Base-by-base conservation (phyloP, 2,329 filamentous ascomycete genomes). In the Penicillium corylophilum region DNA sequence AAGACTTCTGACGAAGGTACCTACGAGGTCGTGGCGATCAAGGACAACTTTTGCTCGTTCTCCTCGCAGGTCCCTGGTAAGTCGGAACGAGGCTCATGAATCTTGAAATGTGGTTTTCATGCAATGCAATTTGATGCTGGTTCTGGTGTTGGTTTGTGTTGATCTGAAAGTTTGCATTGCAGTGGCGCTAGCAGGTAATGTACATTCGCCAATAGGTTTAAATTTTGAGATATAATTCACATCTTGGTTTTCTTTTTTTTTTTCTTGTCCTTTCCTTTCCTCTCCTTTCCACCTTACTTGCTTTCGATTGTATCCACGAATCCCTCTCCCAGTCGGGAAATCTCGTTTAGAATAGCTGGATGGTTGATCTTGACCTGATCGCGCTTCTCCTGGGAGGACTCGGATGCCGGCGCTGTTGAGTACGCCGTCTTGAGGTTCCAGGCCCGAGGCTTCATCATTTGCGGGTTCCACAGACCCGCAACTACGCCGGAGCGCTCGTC, bases 1-100 rank as follows among this genome's bases (percentile, higher is more conserved):
- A 86, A 86, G 63, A 91, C 92, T 23, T 91, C 87, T 62, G 89
- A 96, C 68, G 94, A 97, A 78, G 94, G 94, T 44, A 96, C 91
- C 60, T 99, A 99, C 68, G 94, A 99, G 75, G 93, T 99, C 16
- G 89, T 97, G 26, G 87, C 90, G 10, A 96, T 99, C 73, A 95
- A 95, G 78, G 94, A 99, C 73, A 85, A 85, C 65, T 95, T 84
- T 75, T 99, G 94, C 70, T 86, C 90, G 23, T 96, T 95, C 72
- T 89, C 89, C 41, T 93, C 86, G 54, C 82, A 86, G 66, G 81
- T 83, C 58, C 73, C 79, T 35, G 77, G 77, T 46, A 80, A 77
- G 57, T 64, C 64, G 31, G 70, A 73, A 53, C 66, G 64, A 48
- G 53, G 52, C 48, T 61, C 50, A 60, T 57, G 50, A 53, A 55